Evolutionary conservation across 306 rosid species (phyloP).

Genomic region (Vigna trinervia): DNA sequence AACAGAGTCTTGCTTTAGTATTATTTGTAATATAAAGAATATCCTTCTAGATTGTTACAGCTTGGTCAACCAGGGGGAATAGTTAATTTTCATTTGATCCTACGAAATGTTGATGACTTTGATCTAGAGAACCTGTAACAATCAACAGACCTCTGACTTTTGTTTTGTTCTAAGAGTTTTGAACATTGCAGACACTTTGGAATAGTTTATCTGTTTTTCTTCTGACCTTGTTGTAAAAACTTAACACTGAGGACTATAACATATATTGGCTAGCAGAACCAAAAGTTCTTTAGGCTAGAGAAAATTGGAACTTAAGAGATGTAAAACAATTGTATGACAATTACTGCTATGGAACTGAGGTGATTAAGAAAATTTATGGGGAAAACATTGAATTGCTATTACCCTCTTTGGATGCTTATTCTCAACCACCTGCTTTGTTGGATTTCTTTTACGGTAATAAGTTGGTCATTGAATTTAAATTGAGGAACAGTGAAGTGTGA

Average conservation of each 20-base stretch:
- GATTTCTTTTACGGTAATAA: not conserved
- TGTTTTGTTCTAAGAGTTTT: too few species aligned
- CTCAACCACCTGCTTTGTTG: not conserved
- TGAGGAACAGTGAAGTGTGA: not conserved
- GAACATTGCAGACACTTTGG: not conserved
- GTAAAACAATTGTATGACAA: not conserved
- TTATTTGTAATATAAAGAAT: too few species aligned
- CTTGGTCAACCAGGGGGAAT: conserved; percentile 54
- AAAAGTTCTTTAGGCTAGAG: too few species aligned
- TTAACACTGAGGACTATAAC: not conserved
- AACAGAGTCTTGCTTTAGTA: too few species aligned
- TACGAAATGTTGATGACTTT: conserved; percentile 65
- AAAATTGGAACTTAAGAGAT: too few species aligned
- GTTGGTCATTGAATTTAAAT: not conserved
- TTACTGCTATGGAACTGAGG: not conserved
- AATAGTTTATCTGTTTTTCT: too few species aligned
- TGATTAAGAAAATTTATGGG: not conserved
- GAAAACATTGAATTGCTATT: not conserved
- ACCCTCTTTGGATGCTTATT: too few species aligned
- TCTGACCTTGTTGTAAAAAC: too few species aligned
- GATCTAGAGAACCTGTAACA: conserved; percentile 41
- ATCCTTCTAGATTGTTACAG: too few species aligned
- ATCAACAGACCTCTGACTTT: too few species aligned
- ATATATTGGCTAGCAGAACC: too few species aligned
- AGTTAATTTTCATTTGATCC: conserved; percentile 3